A percentile compares a stretch with the other conserved stretches of the same genome.
These are phyloP conservation scores for Eucalyptus cladocalyx DNA, from an alignment of 345 rosid species.

Conservation along the genomic window DNA sequence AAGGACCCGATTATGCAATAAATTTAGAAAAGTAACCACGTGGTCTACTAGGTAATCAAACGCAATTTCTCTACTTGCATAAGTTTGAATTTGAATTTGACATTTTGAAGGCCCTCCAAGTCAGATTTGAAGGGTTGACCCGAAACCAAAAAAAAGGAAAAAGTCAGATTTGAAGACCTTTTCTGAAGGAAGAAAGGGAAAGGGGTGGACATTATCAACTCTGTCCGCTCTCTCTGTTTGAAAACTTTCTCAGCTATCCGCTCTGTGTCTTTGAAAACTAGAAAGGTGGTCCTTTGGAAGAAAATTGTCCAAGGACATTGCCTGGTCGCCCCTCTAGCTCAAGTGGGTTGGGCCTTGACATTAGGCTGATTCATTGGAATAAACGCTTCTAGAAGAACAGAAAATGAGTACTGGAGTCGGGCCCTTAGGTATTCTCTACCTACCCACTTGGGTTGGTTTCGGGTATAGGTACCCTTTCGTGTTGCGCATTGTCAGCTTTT, in stretches of 20 bases:
- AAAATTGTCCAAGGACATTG: not conserved
- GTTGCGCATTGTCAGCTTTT: not conserved
- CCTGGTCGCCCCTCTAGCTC: not conserved
- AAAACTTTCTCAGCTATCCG: not conserved
- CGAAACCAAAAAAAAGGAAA: not conserved
- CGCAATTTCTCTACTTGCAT: not conserved
- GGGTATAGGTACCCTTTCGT: no score
- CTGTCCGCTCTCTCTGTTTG: not conserved
- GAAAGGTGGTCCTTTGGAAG: not conserved
- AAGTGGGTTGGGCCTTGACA: not conserved
- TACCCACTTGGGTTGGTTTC: not conserved
- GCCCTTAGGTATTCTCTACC: not conserved
- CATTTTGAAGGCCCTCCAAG: not conserved
- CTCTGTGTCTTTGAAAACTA: no score
- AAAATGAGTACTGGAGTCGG: not conserved
- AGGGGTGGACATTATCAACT: not conserved
- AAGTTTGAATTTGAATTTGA: not conserved
- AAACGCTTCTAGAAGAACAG: not conserved
- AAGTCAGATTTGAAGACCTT: not conserved
- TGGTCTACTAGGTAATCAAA: not conserved
- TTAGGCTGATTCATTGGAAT: not conserved
- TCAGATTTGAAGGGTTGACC: not conserved
- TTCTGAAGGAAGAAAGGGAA: not conserved
- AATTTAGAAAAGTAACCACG: not conserved
- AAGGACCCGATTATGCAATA: not conserved